Conservation (phyloP, 2,329 filamentous ascomycete genomes). For the Trichoderma atroviride region DNA sequence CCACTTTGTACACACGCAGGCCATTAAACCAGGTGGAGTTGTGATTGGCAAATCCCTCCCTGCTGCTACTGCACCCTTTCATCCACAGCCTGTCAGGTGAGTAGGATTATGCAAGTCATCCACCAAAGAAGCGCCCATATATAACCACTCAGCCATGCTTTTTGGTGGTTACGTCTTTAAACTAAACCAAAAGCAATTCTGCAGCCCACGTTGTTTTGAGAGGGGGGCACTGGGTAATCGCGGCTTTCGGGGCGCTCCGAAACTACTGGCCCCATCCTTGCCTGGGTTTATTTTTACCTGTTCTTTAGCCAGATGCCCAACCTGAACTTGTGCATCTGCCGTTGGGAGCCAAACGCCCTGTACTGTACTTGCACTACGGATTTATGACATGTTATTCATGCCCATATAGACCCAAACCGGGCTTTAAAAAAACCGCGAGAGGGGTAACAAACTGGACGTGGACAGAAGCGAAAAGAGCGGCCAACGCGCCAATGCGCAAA, state of each 20-base stretch:
- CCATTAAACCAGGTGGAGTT: background rate
- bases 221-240: conserved; percentile 12
- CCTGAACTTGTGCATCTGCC: conserved; percentile 1
- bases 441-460: background rate
- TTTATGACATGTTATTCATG: conserved; percentile 9
- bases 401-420: background rate
- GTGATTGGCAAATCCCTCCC: conserved; percentile 7
- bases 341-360: conserved; percentile 10
- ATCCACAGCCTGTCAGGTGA: conserved; percentile 9
- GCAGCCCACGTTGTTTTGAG: conserved; percentile 4
- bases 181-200: background rate
- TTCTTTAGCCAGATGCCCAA: conserved; percentile 13
- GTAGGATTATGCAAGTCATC: conserved; percentile 19
- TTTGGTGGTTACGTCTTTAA: background rate
- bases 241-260: conserved; percentile 24
- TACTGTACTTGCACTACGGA: background rate
- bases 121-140: background rate
- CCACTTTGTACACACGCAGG: conserved; percentile 3
- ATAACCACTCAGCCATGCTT: background rate
- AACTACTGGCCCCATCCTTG: conserved; percentile 1
- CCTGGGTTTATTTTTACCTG: background rate
- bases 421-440: background rate
- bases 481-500: background rate
- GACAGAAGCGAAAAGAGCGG: background rate
- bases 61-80: background rate